A percentile compares a stretch with the other conserved stretches of the same genome.
Evolutionary conservation across 495 filamentous ascomycete species (phyloP).

Genomic region (Podospora didyma): DNA sequence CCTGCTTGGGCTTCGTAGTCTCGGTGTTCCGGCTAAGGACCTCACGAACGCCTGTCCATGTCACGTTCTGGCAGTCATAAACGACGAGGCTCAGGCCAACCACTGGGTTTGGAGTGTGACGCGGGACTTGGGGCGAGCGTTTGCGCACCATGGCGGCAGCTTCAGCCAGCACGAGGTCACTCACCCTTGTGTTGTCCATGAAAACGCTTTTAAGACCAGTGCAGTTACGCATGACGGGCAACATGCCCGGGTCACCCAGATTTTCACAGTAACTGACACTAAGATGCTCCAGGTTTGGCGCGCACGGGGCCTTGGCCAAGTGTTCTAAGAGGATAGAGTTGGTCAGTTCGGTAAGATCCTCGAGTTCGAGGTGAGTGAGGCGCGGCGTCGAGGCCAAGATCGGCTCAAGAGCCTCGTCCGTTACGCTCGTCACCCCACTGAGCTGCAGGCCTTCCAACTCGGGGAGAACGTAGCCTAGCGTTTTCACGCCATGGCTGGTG

Average conservation of each 20-base stretch:
- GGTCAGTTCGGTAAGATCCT: conserved; percentile 75
- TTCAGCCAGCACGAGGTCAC: conserved; percentile 82
- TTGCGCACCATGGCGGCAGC: conserved; percentile 70
- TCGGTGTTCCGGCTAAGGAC: conserved; percentile 80
- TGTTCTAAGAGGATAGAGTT: conserved; percentile 65
- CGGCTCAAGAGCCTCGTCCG: conserved; percentile 66
- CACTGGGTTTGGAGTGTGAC: conserved; percentile 4
- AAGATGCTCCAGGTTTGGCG: conserved; percentile 67
- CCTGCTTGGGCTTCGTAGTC: conserved; percentile 29
- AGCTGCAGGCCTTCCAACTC: conserved; percentile 77
- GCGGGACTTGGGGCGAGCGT: conserved; percentile 41
- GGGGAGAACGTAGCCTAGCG: conserved; percentile 70
- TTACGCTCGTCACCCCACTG: conserved; percentile 64
- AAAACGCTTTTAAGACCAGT: conserved; percentile 63
- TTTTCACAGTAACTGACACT: conserved; percentile 86
- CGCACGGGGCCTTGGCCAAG: conserved; percentile 71
- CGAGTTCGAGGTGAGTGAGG: conserved; percentile 84
- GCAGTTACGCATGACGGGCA: conserved; percentile 76
- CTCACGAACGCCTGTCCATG: conserved; percentile 88
- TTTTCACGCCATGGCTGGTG: conserved; percentile 63
- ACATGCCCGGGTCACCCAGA: conserved; percentile 79
- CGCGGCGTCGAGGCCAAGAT: conserved; percentile 70
- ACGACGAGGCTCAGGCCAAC: conserved; percentile 73
- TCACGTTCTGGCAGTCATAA: conserved; percentile 86
- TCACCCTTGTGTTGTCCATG: conserved; percentile 92